These are phyloP conservation scores for Kentomonas sorsogonicus DNA, from an alignment of 208 protist species.

Conservation along the genomic window DNA sequence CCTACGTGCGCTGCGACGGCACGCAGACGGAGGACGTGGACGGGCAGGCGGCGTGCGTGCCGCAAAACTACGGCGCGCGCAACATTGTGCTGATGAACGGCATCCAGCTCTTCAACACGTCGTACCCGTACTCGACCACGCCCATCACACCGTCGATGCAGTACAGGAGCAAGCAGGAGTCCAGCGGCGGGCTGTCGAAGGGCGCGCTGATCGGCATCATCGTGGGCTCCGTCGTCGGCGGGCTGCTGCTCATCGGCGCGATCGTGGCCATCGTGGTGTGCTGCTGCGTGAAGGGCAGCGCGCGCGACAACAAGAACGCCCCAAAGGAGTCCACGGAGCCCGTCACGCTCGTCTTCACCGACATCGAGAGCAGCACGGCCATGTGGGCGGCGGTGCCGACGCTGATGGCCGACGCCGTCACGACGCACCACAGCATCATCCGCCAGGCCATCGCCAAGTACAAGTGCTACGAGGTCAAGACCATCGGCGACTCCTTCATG, in stretches of 20 bases:
- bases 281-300: conserved; percentile 14
- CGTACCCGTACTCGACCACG: conserved; percentile 1
- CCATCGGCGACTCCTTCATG: conserved; percentile 83
- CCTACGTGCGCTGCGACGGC: conserved; percentile 12
- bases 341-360: conserved; percentile 70
- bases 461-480: conserved; percentile 84
- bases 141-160: conserved; percentile 32
- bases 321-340: conserved; percentile 35
- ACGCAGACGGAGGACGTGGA: neutral
- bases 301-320: conserved; percentile 38
- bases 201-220: conserved; percentile 24
- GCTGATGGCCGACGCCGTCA: conserved; percentile 59
- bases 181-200: conserved; percentile 9
- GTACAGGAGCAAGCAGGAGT: conserved; percentile 11
- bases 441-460: conserved; percentile 48
- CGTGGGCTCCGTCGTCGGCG: conserved; percentile 13
- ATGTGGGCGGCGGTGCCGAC: conserved; percentile 59
- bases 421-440: conserved; percentile 65
- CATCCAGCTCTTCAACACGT: conserved; percentile 20
- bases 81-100: conserved; percentile 22
- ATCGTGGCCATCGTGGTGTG: neutral
- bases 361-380: conserved; percentile 76
- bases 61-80: conserved; percentile 46
- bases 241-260: conserved; percentile 5
- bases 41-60: no score